These are phyloP conservation scores for Papiliotrema flavescens DNA, from an alignment of 1,284 basidiomycete genomes.

Conservation along the genomic window DNA sequence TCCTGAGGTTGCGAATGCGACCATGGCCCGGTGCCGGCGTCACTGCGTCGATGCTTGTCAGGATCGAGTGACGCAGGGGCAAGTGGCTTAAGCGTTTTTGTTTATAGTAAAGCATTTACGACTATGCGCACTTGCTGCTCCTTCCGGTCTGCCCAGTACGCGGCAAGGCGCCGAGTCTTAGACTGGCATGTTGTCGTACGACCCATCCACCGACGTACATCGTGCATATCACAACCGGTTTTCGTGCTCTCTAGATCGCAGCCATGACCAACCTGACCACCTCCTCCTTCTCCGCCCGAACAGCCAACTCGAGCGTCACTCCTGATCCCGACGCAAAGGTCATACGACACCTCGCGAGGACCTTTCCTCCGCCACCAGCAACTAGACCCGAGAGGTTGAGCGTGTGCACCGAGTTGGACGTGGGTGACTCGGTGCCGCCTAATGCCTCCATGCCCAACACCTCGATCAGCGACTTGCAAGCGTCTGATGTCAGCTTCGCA, in stretches of 20 bases:
- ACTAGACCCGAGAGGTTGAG: conserved; percentile 88
- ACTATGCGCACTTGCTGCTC: too few relatives aligned
- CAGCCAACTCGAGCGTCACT: conserved; percentile 90
- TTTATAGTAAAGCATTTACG: too few relatives aligned
- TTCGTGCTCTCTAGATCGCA: conserved; percentile 63
- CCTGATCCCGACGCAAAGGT: conserved; percentile 84
- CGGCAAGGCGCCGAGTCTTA: too few relatives aligned
- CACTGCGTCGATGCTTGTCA: neutral
- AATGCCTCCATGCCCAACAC: conserved; percentile 95
- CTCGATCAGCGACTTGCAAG: conserved; percentile 41
- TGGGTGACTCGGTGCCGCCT: conserved; percentile 78
- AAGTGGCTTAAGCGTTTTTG: too few relatives aligned
- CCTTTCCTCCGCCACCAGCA: conserved; percentile 84
- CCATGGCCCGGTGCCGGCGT: neutral
- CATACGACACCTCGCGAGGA: conserved; percentile 91
- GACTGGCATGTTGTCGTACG: too few relatives aligned
- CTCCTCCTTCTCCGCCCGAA: conserved; percentile 86
- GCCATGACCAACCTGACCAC: conserved; percentile 82
- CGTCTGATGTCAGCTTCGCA: conserved; percentile 17
- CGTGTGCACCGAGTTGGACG: conserved; percentile 85
- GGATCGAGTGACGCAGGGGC: neutral
- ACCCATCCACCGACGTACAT: neutral
- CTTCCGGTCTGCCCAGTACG: too few relatives aligned
- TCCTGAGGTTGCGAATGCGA: neutral
- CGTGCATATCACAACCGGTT: conserved; percentile 2